Evolutionary conservation across 768 basidiomycete species (phyloP), one percentile per base, ranked within the genome.

Genomic region (Daedalea quercina): DNA sequence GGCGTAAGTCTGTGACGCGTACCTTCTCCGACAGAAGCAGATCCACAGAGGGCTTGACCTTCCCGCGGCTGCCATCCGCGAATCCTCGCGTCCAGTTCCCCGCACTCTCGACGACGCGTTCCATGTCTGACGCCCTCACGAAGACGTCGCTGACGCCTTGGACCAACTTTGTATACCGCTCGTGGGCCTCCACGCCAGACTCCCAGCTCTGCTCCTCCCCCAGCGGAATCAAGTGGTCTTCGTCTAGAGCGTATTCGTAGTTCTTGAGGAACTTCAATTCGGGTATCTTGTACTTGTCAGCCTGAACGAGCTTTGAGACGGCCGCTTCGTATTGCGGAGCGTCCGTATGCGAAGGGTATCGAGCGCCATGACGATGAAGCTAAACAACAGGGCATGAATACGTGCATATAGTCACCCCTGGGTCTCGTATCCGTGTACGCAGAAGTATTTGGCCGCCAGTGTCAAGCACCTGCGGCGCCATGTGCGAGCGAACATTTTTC

Each of bases 361-460:
- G 80, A 0, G 87, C 81, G 2, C 89, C 90, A 60, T 94, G 90
- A 12, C 90, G 75, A 67, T 91, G 85, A 9, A 94, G 71, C 89
- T 91, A 25, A 47, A 3, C 43, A 15, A 54, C 8, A 52, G 41
- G 47, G 8, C 13, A 19, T 40, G 17, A 40, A 15, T 15, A 19
- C 7, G 37, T 6, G 15, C 13, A 40, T 15, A 40, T 17, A 40
- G 37, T 25, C 23, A n/a, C n/a, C n/a, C n/a, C n/a, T n/a, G n/a
- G n/a, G n/a, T n/a, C n/a, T 24, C n/a, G 44, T 9, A 13, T 22
- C 19, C 22, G 54, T 52, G 48, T 47, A 22, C 47, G 25, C 1
- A 1, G 33, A 37, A 1, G 54, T 47, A 26, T 35, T 35, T 8
- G 34, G 17, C 17, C 34, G 17, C 8, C 34, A 35, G 17, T n/a